Evolutionary conservation across 257 asterid species (phyloP), one percentile per base, ranked within the genome.

Genomic region (Solanum bulbocastanum): DNA sequence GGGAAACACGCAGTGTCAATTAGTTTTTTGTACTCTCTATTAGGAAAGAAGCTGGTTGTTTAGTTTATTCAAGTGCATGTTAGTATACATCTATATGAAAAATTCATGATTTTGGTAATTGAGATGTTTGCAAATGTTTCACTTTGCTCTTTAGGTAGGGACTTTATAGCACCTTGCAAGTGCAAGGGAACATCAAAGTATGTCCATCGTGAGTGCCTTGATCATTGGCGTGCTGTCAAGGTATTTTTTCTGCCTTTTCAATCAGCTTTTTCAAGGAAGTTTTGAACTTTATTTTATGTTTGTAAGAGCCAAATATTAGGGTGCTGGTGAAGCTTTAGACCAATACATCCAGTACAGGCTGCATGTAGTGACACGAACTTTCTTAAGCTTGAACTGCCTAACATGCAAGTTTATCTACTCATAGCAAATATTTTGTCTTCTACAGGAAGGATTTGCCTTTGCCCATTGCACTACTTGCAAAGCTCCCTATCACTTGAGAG

Each of bases 381-480:
- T 36, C 8, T 35, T 73, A 73, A 35, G 81, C 81, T 18, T n/a
- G 81, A 18, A 73, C 46, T 16, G 32, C 27, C 85, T 27, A 30
- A 79, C 5, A 27, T 79, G 40, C 83, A 74, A 49, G 37, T 30
- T 49, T 49, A 30, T 49, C 25, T 49, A 25, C 83, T 49, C 30
- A 52, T 49, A 49, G 69, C 68, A 82, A 82, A 82, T 82, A 49
- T 82, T 79, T 79, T 49, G 16, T 82, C 22, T 32, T 87, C 74
- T 83, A 88, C 94, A 96, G 98, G 99, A 96, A 95, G 98, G 99
- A 33, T 93, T 95, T 89, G 98, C 99, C 83, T 96, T 96, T 94
- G 93, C 98, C 75, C 98, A 96, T 90, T 96, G 98, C 95, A 95
- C 98, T 15, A 96, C 98, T 78, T 96, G 99, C 95, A 95, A 96